Evolutionary conservation across 2,329 filamentous ascomycete species (phyloP).

Genomic region (Colletotrichum salicis): DNA sequence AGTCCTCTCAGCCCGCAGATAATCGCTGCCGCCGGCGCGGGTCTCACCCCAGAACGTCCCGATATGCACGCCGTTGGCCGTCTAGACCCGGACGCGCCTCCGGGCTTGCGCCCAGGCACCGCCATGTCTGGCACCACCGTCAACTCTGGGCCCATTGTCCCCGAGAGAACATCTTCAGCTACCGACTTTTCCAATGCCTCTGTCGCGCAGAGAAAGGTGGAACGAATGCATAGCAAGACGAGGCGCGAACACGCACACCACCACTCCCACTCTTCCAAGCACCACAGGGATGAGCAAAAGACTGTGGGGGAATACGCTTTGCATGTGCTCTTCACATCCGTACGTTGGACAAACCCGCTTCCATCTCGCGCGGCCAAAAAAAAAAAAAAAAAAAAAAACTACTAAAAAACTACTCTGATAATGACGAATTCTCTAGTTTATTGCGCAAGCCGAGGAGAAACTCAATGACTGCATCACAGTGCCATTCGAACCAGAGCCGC

Average conservation of each 20-base stretch:
- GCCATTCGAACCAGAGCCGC: constrained; percentile 81
- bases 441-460: constrained; percentile 95
- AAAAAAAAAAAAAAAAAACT: too few species aligned
- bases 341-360: constrained; percentile 52
- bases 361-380: background rate
- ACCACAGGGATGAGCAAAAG: constrained; percentile 79
- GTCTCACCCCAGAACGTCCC: constrained; percentile 59
- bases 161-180: constrained; percentile 59
- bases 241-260: constrained; percentile 79
- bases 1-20: constrained; percentile 91
- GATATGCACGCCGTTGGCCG: constrained; percentile 61
- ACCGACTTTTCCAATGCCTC: constrained; percentile 56
- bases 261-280: constrained; percentile 78
- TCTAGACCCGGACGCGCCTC: constrained; percentile 55
- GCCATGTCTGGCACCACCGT: constrained; percentile 58
- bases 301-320: constrained; percentile 98
- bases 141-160: constrained; percentile 43
- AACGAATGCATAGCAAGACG: constrained; percentile 73
- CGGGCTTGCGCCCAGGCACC: constrained; percentile 56
- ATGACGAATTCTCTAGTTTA: constrained; percentile 68
- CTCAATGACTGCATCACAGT: constrained; percentile 87
- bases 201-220: constrained; percentile 62
- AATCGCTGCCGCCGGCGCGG: constrained; percentile 75
- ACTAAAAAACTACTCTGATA: too few species aligned
- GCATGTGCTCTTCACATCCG: constrained; percentile 94